These are phyloP conservation scores for Chlamydomonas reinhardtii DNA, from an alignment of 163 green algal genomes.

Conservation along the genomic window DNA sequence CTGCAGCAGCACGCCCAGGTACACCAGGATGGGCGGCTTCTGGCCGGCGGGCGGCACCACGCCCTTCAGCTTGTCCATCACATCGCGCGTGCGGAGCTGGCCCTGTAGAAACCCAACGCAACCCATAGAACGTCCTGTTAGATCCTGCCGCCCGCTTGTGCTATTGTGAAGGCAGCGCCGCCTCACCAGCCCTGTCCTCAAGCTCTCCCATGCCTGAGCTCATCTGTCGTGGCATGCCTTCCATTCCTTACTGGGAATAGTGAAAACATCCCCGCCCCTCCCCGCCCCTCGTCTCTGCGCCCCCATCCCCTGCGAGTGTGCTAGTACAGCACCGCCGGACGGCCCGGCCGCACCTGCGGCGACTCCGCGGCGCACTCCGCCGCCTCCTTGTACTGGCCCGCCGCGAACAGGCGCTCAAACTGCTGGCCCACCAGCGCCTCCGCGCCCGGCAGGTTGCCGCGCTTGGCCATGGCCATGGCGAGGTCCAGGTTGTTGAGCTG, in stretches of 20 bases:
- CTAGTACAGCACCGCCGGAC: not conserved
- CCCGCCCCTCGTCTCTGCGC: no score
- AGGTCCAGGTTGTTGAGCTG: constrained; percentile 98
- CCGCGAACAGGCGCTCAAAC: constrained; percentile 92
- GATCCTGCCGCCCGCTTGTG: no score
- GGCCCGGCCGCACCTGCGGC: constrained; percentile 74
- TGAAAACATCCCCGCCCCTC: no score
- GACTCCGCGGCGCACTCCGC: constrained; percentile 95
- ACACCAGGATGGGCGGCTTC: constrained; percentile 97
- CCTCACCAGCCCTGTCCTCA: no score
- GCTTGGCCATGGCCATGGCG: constrained; percentile 92
- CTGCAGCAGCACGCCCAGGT: constrained; percentile 98
- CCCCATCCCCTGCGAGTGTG: no score
- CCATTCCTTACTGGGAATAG: no score
- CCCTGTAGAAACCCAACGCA: constrained; percentile 68
- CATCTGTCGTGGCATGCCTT: no score
- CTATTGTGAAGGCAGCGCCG: no score
- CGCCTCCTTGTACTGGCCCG: constrained; percentile 95
- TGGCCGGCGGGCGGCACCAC: constrained; percentile 84
- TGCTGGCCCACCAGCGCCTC: constrained; percentile 94
- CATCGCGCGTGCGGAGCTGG: constrained; percentile 89
- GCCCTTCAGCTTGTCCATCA: constrained; percentile 92
- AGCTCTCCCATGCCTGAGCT: no score
- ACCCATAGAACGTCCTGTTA: no score
- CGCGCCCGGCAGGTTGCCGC: constrained; percentile 95